phyloP scores from a whole-genome alignment of 208 protist species.

The Acanthamoeba triangularis region DNA sequence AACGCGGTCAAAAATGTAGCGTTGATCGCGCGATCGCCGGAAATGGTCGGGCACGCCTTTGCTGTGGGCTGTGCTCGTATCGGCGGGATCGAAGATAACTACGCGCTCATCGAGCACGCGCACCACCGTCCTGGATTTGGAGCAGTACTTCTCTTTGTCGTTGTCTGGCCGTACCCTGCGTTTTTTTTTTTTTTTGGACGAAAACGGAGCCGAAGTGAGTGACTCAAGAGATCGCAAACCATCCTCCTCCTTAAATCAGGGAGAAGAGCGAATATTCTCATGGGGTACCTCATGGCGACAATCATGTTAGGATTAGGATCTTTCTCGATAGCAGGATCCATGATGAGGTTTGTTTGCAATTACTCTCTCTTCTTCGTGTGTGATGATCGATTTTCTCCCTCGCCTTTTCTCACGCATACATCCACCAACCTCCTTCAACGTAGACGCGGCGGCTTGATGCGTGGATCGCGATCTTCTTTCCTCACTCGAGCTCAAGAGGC shows the following conservation, averaged over 20 bases:
- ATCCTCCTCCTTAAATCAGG: not conserved
- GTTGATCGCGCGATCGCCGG: constrained; percentile 20
- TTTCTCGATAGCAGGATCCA: not conserved
- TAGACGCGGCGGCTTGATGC: no score
- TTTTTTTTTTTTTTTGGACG: no score
- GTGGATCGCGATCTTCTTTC: not conserved
- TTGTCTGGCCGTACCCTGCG: constrained; percentile 64
- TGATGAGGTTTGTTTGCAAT: not conserved
- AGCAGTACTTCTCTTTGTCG: constrained; percentile 61
- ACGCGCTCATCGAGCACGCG: constrained; percentile 74
- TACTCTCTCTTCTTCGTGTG: not conserved
- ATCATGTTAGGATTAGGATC: constrained; percentile 75
- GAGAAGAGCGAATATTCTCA: not conserved
- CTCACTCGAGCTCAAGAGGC: not conserved
- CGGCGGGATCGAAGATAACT: constrained; percentile 72
- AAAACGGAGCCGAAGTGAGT: no score
- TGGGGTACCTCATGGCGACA: constrained; percentile 31
- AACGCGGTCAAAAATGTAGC: constrained; percentile 90
- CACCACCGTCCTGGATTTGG: constrained; percentile 59
- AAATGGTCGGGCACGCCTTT: constrained; percentile 74
- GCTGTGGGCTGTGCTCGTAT: constrained; percentile 3
- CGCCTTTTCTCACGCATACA: not conserved
- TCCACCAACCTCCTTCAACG: no score
- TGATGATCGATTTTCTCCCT: not conserved
- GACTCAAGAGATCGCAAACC: not conserved